A percentile compares a stretch with the other conserved stretches of the same genome.
Evolutionary conservation across 2,329 filamentous ascomycete species (phyloP).

Genomic region (Dothistroma pini): DNA sequence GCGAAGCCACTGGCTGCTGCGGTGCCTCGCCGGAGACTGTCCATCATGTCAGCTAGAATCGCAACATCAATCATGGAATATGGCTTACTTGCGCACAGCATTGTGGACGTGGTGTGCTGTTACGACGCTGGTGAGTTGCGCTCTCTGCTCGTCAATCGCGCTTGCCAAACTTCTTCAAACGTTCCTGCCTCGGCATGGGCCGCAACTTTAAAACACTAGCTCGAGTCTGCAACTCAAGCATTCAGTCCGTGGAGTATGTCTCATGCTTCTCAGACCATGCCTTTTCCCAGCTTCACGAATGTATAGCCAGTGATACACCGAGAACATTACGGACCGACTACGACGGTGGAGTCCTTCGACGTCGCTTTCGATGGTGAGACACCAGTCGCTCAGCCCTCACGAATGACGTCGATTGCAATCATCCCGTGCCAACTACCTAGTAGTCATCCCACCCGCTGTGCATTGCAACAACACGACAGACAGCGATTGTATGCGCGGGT

Average conservation of each 20-base stretch:
- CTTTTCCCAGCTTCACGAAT: background rate
- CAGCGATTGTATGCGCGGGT: background rate
- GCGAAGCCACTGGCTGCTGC: slow-evolving; percentile 89
- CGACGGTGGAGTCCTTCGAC: background rate
- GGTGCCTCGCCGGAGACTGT: slow-evolving; percentile 94
- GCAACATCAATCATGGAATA: background rate
- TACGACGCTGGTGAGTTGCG: background rate
- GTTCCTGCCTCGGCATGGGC: background rate
- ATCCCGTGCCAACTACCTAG: background rate
- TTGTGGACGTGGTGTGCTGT: slow-evolving; percentile 13
- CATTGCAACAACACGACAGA: background rate
- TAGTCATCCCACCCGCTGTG: background rate
- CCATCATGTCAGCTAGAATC: slow-evolving; percentile 18
- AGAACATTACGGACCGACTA: background rate
- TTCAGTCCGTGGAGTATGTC: background rate
- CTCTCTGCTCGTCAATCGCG: background rate
- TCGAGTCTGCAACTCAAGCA: background rate
- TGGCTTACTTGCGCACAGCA: slow-evolving; percentile 41
- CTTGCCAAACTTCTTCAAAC: background rate
- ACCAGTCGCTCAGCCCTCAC: background rate
- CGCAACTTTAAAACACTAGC: background rate
- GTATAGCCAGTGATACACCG: background rate
- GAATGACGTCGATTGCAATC: background rate
- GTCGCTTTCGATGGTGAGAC: background rate
- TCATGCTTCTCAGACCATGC: background rate